Conservation (phyloP, 1,139 yeast genomes). For the Hyphopichia burtonii region DNA sequence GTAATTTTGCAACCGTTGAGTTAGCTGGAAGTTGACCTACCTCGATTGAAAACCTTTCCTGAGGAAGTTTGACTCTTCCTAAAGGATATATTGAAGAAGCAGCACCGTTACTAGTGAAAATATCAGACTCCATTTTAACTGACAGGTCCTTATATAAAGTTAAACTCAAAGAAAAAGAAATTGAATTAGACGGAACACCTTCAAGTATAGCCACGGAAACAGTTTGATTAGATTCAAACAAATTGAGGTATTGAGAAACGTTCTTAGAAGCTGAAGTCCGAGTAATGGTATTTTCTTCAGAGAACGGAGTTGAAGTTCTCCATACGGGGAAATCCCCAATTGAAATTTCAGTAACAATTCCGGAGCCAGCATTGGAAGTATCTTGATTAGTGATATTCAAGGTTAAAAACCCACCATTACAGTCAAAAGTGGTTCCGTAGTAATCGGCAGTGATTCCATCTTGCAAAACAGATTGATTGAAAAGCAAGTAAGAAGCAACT, state of each 20-base stretch:
- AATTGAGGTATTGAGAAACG: constrained; percentile 18
- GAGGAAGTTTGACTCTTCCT: constrained; percentile 11
- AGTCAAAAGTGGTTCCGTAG: constrained; percentile 17
- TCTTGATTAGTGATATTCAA: constrained; percentile 20
- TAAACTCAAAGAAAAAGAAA: constrained; percentile 16
- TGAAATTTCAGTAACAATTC: constrained; percentile 18
- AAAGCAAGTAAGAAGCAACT: constrained; percentile 9
- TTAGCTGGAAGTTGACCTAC: constrained; percentile 16
- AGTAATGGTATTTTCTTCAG: constrained; percentile 13
- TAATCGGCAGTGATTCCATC: constrained; percentile 13
- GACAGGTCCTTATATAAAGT: constrained; percentile 10
- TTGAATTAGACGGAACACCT: constrained; percentile 12
- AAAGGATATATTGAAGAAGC: constrained; percentile 13
- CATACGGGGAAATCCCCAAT: constrained; percentile 21
- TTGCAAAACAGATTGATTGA: constrained; percentile 13
- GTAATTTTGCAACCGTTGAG: constrained; percentile 22
- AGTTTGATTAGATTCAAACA: constrained; percentile 12
- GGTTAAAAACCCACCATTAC: constrained; percentile 19
- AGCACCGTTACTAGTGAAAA: constrained; percentile 13
- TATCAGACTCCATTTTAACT: constrained; percentile 1
- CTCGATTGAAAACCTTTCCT: constrained; percentile 7
- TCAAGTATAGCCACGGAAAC: constrained; percentile 16
- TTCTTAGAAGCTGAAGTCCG: constrained; percentile 18
- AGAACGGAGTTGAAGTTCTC: constrained; percentile 24
- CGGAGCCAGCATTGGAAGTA: constrained; percentile 8